Evolutionary conservation across 2,329 filamentous ascomycete genomes (phyloP).

Genomic region (Diaporthe velutina): DNA sequence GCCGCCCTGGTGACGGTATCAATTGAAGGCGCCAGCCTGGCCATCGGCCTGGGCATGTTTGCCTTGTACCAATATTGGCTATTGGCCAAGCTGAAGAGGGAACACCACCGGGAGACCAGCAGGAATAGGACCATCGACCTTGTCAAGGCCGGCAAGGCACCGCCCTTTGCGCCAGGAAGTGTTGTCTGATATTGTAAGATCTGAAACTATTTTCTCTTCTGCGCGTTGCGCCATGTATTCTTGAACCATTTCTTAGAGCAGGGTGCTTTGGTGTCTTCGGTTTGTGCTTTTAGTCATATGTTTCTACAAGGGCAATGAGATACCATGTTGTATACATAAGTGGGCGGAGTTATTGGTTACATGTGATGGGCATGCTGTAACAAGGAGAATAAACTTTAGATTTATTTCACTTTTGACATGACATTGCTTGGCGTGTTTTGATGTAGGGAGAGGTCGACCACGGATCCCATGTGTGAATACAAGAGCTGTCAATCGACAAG

Average conservation of each 20-base stretch:
- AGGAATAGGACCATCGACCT: constrained; percentile 27
- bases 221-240: constrained; percentile 19
- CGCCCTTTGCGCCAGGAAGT: constrained; percentile 44
- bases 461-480: no score
- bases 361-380: not conserved
- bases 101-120: constrained; percentile 43
- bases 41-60: constrained; percentile 47
- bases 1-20: constrained; percentile 56
- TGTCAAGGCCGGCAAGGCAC: constrained; percentile 38
- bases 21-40: constrained; percentile 50
- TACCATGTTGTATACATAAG: not conserved
- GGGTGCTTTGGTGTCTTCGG: not conserved
- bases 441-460: no score
- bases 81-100: constrained; percentile 48
- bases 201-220: not conserved
- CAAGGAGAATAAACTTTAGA: not conserved
- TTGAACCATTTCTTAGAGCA: not conserved
- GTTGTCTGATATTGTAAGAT: constrained; percentile 41
- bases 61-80: constrained; percentile 49
- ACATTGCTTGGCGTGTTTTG: not conserved
- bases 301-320: not conserved
- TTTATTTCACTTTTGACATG: no score
- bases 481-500: no score
- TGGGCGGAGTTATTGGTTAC: not conserved
- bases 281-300: not conserved